Base-by-base conservation (phyloP, 2,329 filamentous ascomycete species). In the Samsoniella hepiali region DNA sequence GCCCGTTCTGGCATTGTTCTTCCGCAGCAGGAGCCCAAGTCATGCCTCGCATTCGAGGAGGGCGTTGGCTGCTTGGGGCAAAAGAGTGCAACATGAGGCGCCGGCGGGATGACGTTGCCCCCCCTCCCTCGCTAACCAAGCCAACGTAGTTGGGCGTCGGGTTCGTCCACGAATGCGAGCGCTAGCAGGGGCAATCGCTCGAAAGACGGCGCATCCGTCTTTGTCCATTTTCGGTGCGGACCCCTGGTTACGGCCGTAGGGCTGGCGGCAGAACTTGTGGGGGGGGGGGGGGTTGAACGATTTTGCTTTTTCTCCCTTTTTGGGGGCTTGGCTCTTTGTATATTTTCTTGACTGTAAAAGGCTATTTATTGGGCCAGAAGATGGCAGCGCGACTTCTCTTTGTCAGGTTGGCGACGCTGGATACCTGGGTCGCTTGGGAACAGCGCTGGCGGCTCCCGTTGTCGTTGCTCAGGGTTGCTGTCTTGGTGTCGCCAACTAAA, bases 101-200 rank as follows among this genome's bases (percentile, higher is more conserved):
- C n/a, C 7, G 3, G 5, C 34, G n/a, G n/a, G 5, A 54, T 54
- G 38, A 54, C n/a, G n/a, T 54, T 11, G 51, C 51, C n/a, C 17
- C 17, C 13, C 49, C 15, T 22, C 34, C 32, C 51, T 54, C 9
- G 51, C 34, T n/a, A 38, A 38, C 51, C 34, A 29, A 40, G 51
- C 34, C 34, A 38, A 38, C 51, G 51, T 54, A 40, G 22, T 15
- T 49, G 34, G 34, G 34, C 32, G 51, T 54, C 51, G 51, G 51
- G n/a, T 54, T 54, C 32, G 51, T 9, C 17, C 51, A 38, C n/a
- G 51, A 54, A 54, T 54, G 51, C 51, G 51, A 54, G 51, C 51
- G 32, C 45, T 49, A 49, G 22, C 22, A 29, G 22, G 45, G 45
- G 45, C 27, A 29, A 49, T 49, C 45, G 17, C 22, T 13, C 10